phyloP scores from a whole-genome alignment of 78 protist species.

The Dictyostelium capitatum region DNA sequence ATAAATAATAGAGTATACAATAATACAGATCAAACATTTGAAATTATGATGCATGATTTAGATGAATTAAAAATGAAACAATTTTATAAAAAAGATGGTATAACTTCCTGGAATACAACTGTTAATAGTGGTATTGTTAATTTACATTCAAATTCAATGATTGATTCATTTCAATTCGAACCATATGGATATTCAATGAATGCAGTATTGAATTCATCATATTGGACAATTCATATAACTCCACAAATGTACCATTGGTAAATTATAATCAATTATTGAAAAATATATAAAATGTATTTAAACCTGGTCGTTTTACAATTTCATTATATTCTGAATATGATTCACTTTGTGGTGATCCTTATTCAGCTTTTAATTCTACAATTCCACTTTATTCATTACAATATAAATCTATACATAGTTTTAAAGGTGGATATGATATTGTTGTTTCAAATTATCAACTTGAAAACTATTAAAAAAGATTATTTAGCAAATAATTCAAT shows the following conservation, averaged over 20 bases:
- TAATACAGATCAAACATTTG: slow-evolving; percentile 78
- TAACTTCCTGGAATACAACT: slow-evolving; percentile 61
- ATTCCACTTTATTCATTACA: slow-evolving; percentile 16
- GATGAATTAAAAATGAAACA: slow-evolving; percentile 78
- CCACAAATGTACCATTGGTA: slow-evolving; percentile 75
- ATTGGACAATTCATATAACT: slow-evolving; percentile 86
- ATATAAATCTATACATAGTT: slow-evolving; percentile 70
- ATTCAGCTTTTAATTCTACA: slow-evolving; percentile 33
- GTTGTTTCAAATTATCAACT: slow-evolving; percentile 55
- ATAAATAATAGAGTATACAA: neutral
- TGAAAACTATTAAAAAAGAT: neutral
- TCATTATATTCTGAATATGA: slow-evolving; percentile 68
- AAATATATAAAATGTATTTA: slow-evolving; percentile 57
- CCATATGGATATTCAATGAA: slow-evolving; percentile 98
- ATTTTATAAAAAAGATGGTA: slow-evolving; percentile 83
- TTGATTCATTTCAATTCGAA: slow-evolving; percentile 89
- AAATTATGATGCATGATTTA: slow-evolving; percentile 93
- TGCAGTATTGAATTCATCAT: slow-evolving; percentile 82
- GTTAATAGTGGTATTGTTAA: slow-evolving; percentile 67
- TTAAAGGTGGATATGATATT: slow-evolving; percentile 79
- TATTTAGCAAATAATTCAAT: neutral
- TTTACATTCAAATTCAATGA: slow-evolving; percentile 57
- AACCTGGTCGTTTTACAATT: slow-evolving; percentile 79
- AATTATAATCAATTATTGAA: slow-evolving; percentile 50
- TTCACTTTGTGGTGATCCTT: slow-evolving; percentile 64